A percentile compares a stretch with the other conserved stretches of the same genome.
Evolutionary conservation across 1,139 yeast species (phyloP).

Genomic region (Spathaspora sp.): DNA sequence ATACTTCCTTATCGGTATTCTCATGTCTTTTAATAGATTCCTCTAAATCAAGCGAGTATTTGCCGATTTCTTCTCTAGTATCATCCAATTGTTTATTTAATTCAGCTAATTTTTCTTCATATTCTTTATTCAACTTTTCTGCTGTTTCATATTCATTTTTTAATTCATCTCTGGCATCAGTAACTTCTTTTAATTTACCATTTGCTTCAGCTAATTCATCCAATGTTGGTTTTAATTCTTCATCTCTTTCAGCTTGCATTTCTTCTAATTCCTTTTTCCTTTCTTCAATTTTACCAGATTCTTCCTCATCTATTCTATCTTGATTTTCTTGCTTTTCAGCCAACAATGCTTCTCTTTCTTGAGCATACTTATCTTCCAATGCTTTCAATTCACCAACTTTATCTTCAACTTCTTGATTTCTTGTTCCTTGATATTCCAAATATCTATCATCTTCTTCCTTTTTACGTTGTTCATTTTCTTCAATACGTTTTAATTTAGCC

Average conservation of each 20-base stretch:
- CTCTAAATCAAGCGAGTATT: slow-evolving; percentile 32
- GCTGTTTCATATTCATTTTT: slow-evolving; percentile 34
- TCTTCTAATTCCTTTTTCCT: slow-evolving; percentile 45
- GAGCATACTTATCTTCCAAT: slow-evolving; percentile 32
- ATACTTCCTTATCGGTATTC: slow-evolving; percentile 33
- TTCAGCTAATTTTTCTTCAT: slow-evolving; percentile 33
- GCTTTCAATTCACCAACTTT: slow-evolving; percentile 37
- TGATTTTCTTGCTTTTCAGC: slow-evolving; percentile 41
- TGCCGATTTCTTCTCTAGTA: slow-evolving; percentile 39
- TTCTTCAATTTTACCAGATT: slow-evolving; percentile 36
- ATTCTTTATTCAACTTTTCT: slow-evolving; percentile 34
- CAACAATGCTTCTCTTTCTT: slow-evolving; percentile 38
- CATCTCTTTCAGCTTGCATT: slow-evolving; percentile 48
- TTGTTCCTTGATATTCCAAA: slow-evolving; percentile 28
- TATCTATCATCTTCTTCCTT: slow-evolving; percentile 39
- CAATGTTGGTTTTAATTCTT: slow-evolving; percentile 38
- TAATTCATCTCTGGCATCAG: slow-evolving; percentile 39
- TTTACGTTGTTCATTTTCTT: slow-evolving; percentile 41
- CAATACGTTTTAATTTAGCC: slow-evolving; percentile 39
- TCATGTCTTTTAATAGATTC: slow-evolving; percentile 30
- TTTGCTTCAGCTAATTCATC: slow-evolving; percentile 42
- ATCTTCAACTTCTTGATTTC: slow-evolving; percentile 38
- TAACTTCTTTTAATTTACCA: slow-evolving; percentile 38
- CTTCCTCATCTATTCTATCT: slow-evolving; percentile 44
- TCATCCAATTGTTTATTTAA: slow-evolving; percentile 37